Evolutionary conservation across 2,329 filamentous ascomycete species (phyloP).

Genomic region (Coniochaeta prunicola): DNA sequence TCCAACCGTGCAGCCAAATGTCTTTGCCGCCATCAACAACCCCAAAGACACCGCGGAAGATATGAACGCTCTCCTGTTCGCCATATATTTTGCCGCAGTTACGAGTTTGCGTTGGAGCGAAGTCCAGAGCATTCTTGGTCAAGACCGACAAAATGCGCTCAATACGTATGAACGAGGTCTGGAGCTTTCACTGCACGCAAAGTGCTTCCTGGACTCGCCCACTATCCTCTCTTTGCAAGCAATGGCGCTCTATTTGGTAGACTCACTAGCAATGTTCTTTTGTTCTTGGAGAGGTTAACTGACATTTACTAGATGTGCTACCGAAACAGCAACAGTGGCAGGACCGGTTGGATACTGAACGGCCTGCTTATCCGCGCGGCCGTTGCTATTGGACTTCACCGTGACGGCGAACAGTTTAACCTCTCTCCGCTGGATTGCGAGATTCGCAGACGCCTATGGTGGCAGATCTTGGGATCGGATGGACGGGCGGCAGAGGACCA

Average conservation of each 20-base stretch:
- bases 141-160: background rate
- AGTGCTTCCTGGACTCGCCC: background rate
- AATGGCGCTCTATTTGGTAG: conserved; percentile 20
- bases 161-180: background rate
- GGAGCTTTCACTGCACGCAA: background rate
- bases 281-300: conserved; percentile 7
- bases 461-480: conserved; percentile 46
- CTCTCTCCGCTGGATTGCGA: conserved; percentile 45
- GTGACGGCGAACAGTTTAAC: conserved; percentile 34
- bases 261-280: conserved; percentile 8
- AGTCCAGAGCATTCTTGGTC: background rate
- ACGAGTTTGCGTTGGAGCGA: background rate
- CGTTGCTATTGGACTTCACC: conserved; percentile 32
- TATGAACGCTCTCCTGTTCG: background rate
- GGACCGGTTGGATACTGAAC: conserved; percentile 31
- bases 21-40: background rate
- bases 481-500: conserved; percentile 49
- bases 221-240: background rate
- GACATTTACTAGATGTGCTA: conserved; percentile 16
- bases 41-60: background rate
- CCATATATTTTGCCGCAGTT: background rate
- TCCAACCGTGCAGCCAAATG: background rate
- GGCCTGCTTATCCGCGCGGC: conserved; percentile 38
- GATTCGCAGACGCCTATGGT: conserved; percentile 46
- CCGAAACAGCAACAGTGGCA: conserved; percentile 23